These are phyloP conservation scores for Lepidium aucheri DNA, from an alignment of 345 rosid species.

Conservation along the genomic window DNA sequence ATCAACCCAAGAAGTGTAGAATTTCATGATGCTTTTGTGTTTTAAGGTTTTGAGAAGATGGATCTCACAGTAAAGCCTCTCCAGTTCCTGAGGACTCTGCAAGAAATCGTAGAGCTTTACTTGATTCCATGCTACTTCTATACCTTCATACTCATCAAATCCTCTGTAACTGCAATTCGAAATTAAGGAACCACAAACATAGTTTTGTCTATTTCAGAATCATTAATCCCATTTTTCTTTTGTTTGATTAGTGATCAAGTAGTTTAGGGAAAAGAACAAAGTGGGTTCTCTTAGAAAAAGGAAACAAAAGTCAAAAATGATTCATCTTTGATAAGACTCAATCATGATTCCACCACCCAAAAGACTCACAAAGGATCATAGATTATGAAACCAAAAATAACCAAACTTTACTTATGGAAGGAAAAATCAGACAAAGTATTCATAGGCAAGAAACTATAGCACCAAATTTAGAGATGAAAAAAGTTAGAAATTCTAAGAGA, in stretches of 20 bases:
- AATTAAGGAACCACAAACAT: not conserved
- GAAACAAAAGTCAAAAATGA: no score
- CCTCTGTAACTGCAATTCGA: conserved; percentile 62
- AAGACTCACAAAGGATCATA: not conserved
- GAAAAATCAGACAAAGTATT: not conserved
- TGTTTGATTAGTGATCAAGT: not conserved
- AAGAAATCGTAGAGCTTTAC: conserved; percentile 90
- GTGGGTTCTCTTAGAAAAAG: not conserved
- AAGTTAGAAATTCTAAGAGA: not conserved
- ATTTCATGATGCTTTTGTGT: conserved; percentile 86
- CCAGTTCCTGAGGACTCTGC: conserved; percentile 89
- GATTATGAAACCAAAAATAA: not conserved
- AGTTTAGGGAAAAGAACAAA: not conserved
- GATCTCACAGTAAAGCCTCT: conserved; percentile 89
- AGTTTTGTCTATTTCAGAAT: not conserved
- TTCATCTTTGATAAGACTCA: not conserved
- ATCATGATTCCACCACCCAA: not conserved
- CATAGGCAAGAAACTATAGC: not conserved
- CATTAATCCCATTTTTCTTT: not conserved
- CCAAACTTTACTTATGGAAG: not conserved
- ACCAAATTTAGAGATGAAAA: not conserved
- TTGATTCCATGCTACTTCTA: conserved; percentile 99
- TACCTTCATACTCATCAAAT: conserved; percentile 88
- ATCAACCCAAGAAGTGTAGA: conserved; percentile 92
- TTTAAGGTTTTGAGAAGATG: conserved; percentile 90